Base-by-base conservation (phyloP, 352 stramenopile genomes). In the Phytophthora pini region DNA sequence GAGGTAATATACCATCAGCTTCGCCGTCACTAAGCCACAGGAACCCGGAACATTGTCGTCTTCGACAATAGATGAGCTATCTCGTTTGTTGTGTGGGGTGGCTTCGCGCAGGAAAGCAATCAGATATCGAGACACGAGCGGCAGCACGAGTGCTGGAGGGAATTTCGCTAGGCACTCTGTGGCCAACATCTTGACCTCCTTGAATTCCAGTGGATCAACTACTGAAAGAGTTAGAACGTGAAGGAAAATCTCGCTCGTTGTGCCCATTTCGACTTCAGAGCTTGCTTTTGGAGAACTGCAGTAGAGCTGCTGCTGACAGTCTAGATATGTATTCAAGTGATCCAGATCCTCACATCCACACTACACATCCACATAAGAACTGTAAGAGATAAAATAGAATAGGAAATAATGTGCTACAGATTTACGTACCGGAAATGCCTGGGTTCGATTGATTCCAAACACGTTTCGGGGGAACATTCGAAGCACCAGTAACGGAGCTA, bases 1-100 rank as follows among this genome's bases (percentile, higher is more conserved):
- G 36, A 93, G 67, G 41, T 89, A 93, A 53, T 91, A 93, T 24
- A 93, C 72, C 63, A 91, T 85, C 26, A 93, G 55, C 32, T 93
- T 93, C 8, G 80, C 80, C 0, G 73, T 78, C 15, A 89, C 77
- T 38, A 92, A 61, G 10, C 80, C 78, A 55, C 70, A 82, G 10
- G 27, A 67, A 29, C 56, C 24, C 1, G 79, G 76, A 32, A 82
- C 54, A 1, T 10, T 59, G 11, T 72, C 47, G 10, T 58, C 50
- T 15, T 52, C 34, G 17, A 77, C 58, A 48, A 64, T 59, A 26
- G 54, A 12, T 15, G 54, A 69, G n/a, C 12, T 48, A 39, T 22
- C 8, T 45, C n/a, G 20, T 44, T 57, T 12, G 5, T 22, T 34
- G 8, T 62, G 31, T 26, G 44, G 26, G 12, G 27, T 60, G 58